Evolutionary conservation across 768 basidiomycete genomes (phyloP).

Genomic region (Pisolithus albus): DNA sequence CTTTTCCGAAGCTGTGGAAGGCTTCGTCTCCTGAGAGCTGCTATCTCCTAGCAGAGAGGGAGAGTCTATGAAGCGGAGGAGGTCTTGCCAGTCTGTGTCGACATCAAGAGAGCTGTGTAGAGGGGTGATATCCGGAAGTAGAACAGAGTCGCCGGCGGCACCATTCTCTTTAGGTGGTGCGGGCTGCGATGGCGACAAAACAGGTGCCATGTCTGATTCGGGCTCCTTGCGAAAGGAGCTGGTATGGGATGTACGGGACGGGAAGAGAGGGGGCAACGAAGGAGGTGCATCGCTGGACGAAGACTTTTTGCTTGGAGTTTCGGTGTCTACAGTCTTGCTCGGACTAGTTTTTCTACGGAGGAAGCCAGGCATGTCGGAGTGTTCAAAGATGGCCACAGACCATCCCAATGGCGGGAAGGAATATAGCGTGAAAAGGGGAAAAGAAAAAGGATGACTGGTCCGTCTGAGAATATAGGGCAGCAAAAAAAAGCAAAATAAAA

Average conservation of each 20-base stretch:
- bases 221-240: background rate
- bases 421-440: background rate
- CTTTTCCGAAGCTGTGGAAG: background rate
- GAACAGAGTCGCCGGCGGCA: background rate
- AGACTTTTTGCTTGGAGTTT: background rate
- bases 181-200: background rate
- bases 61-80: background rate
- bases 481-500: background rate
- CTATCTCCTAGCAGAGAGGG: background rate
- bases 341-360: background rate
- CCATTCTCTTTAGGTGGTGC: background rate
- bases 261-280: background rate
- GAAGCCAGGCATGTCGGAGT: background rate
- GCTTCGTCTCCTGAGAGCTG: background rate
- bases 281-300: background rate
- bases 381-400: background rate
- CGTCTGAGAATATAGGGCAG: background rate
- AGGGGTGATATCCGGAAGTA: background rate
- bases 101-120: background rate
- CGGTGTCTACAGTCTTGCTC: background rate
- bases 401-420: background rate
- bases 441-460: background rate
- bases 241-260: background rate
- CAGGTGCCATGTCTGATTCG: background rate
- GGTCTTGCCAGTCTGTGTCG: background rate